Conservation (phyloP, 73 alveolate species). For the Tetrahymena elliotti region DNA sequence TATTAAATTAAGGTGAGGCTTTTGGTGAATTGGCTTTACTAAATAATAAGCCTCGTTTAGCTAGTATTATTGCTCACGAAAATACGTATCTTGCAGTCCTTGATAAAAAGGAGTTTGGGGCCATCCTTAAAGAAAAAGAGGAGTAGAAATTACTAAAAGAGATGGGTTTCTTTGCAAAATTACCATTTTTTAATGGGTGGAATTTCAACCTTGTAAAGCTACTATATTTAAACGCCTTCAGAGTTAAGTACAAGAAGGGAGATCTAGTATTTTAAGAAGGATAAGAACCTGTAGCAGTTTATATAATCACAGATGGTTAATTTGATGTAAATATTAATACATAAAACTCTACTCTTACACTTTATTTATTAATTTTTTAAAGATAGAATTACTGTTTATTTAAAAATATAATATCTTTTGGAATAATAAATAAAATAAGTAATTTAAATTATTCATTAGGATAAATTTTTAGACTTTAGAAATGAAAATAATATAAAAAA, state of each 20-base stretch:
- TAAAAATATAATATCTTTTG: no score
- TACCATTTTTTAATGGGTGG: background rate
- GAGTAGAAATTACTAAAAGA: background rate
- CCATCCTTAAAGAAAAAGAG: background rate
- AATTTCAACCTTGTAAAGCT: background rate
- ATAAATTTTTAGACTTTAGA: no score
- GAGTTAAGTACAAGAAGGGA: background rate
- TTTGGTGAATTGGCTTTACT: slow-evolving; percentile 39
- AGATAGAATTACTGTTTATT: no score
- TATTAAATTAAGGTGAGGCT: background rate
- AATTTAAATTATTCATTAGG: no score
- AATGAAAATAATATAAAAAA: no score
- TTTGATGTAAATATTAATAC: background rate
- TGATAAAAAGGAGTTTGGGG: background rate
- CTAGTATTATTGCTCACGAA: slow-evolving; percentile 28
- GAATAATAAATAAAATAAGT: no score
- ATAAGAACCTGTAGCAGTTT: background rate
- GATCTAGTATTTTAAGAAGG: background rate
- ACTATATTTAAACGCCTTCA: background rate
- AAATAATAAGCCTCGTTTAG: slow-evolving; percentile 35
- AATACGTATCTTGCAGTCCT: slow-evolving; percentile 1
- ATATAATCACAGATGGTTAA: background rate
- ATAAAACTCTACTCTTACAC: no score
- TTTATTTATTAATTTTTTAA: no score
- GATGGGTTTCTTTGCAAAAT: background rate